Evolutionary conservation across 768 basidiomycete species (phyloP), one percentile per base, ranked within the genome.

Genomic region (Boletellus ananiceps): DNA sequence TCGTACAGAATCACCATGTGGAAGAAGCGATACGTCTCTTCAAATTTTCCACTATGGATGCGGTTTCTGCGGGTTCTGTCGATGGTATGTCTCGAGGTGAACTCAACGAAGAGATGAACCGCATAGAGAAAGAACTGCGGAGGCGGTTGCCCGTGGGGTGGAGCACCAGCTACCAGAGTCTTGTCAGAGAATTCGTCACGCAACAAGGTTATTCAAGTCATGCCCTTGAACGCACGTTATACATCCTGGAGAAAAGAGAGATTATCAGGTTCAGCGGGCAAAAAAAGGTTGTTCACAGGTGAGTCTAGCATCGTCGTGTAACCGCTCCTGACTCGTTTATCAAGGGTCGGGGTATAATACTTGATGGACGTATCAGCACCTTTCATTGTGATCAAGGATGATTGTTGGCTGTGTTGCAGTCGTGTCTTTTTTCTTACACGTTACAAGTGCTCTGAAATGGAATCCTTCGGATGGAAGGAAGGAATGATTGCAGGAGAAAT

Each of bases 1-100:
- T 84, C 3, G 96, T 98, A 3, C 83, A 86, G 60, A 86, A 86
- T 41, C 86, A 94, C 64, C 94, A 99, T 58, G 95, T 98, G 19
- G 94, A 97, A 68, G 96, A 99, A 68, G 90, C 96, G 6, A 97
- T 98, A 58, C 87, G 96, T 9, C 70, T 99, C 36, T 99, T 99
- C 84, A 98, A 95, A 63, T 94, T 85, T 71, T 97, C 94, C 8
- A 98, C 96, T 3, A 98, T 99, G 95, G 93, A 98, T 65, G 96
- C 96, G 21, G 94, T 98, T 23, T 87, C 89, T 12, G 93, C 93
- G 0, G 94, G 96, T 12, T 86, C 90, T 29, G 84, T 87, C 15
- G 96, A 98, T 58, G 96, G 96, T 0, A 73, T 98, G 50, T 89
- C 92, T 13, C 82, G 94, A 37, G 85, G 87, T 4, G 93, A 93